Evolutionary conservation across 495 filamentous ascomycete genomes (phyloP).

Genomic region (Penicillium lagena): DNA sequence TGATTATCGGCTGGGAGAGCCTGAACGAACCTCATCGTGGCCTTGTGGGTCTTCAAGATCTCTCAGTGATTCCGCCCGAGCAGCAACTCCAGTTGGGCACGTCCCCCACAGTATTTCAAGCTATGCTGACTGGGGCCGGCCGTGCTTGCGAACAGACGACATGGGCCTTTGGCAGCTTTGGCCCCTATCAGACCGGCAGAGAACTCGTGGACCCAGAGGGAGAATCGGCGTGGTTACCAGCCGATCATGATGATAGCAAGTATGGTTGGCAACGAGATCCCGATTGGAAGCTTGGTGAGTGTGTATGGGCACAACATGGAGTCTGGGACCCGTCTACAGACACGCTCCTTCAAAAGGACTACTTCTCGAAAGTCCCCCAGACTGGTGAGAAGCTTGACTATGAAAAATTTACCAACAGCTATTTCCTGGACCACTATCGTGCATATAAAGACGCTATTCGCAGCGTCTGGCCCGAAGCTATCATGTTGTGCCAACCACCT

Average conservation of each 20-base stretch:
- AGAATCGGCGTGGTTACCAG: conserved; percentile 74
- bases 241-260: conserved; percentile 70
- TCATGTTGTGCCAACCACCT: conserved; percentile 88
- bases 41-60: conserved; percentile 76
- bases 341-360: conserved; percentile 73
- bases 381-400: conserved; percentile 71
- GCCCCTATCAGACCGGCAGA: conserved; percentile 81
- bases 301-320: conserved; percentile 94
- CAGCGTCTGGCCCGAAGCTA: conserved; percentile 66
- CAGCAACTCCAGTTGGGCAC: conserved; percentile 92
- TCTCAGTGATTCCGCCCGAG: conserved; percentile 74
- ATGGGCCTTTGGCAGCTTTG: conserved; percentile 90
- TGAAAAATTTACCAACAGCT: conserved; percentile 78
- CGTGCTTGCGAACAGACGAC: conserved; percentile 81
- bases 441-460: conserved; percentile 68
- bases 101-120: conserved; percentile 91
- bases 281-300: conserved; percentile 86
- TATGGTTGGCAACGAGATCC: conserved; percentile 90
- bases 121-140: conserved; percentile 83
- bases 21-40: conserved; percentile 93
- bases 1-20: conserved; percentile 93
- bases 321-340: conserved; percentile 86
- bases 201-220: conserved; percentile 85
- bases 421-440: conserved; percentile 82
- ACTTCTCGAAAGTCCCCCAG: conserved; percentile 71